A percentile compares a stretch with the other conserved stretches of the same genome.
These are phyloP conservation scores for Parasitella parasitica DNA, from an alignment of 371 early-diverging fungal genomes.

Conservation along the genomic window DNA sequence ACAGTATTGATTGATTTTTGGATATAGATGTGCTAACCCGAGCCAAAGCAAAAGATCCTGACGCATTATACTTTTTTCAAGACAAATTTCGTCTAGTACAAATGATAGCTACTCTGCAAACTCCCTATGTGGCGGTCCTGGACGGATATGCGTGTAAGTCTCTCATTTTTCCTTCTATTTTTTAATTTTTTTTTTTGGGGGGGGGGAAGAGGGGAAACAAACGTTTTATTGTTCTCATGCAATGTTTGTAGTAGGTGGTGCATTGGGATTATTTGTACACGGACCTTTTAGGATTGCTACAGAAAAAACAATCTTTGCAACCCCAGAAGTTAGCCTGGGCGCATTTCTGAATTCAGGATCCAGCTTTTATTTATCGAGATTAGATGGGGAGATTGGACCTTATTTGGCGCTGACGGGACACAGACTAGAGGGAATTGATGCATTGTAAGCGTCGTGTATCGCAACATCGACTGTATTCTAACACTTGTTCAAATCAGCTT, in stretches of 20 bases:
- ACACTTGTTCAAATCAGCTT: conserved; percentile 38
- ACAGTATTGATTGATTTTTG: not conserved
- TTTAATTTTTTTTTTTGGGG: not conserved
- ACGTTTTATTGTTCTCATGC: not conserved
- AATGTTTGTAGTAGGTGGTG: conserved; percentile 84
- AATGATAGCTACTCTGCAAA: conserved; percentile 81
- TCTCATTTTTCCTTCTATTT: too few relatives aligned
- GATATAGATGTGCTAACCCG: conserved; percentile 39
- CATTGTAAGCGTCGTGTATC: conserved; percentile 75
- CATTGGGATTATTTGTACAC: conserved; percentile 93
- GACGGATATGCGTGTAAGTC: conserved; percentile 22
- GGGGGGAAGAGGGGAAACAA: not conserved
- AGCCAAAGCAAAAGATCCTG: conserved; percentile 49
- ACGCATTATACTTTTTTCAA: conserved; percentile 81
- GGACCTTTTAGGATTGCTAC: conserved; percentile 85
- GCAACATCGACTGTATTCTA: too few relatives aligned
- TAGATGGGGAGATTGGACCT: conserved; percentile 92
- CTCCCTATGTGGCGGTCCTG: conserved; percentile 87
- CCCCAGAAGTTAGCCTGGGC: conserved; percentile 93
- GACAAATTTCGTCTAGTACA: conserved; percentile 92
- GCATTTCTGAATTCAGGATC: conserved; percentile 95
- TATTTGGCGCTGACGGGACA: conserved; percentile 92
- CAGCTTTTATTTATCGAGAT: conserved; percentile 86
- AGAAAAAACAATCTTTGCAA: conserved; percentile 88
- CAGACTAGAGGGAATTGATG: conserved; percentile 82